These are phyloP conservation scores for Suhomyces anneliseae DNA, from an alignment of 1,139 yeast species.

Conservation along the genomic window DNA sequence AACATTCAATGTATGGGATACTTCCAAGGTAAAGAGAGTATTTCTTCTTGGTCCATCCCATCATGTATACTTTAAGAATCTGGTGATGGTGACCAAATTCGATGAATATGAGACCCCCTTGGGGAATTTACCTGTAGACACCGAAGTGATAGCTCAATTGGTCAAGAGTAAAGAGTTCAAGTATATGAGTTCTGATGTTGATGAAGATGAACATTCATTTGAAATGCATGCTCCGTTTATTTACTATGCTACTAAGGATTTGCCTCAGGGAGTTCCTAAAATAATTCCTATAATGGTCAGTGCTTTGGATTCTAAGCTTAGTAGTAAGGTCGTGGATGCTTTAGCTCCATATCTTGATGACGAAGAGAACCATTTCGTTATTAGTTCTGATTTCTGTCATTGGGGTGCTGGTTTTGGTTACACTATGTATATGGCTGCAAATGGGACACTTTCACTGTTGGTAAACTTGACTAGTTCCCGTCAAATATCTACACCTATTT, in stretches of 20 bases:
- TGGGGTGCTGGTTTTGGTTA: conserved; percentile 88
- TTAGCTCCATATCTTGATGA: conserved; percentile 58
- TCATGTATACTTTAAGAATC: conserved; percentile 72
- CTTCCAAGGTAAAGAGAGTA: conserved; percentile 55
- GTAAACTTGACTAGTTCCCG: neutral
- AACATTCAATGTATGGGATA: conserved; percentile 72
- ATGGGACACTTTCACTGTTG: neutral
- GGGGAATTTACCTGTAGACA: conserved; percentile 72
- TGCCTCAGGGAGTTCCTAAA: conserved; percentile 43
- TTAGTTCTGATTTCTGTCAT: conserved; percentile 93
- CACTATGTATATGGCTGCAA: conserved; percentile 49
- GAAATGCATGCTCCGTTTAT: conserved; percentile 93
- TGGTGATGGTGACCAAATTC: conserved; percentile 58
- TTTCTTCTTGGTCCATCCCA: conserved; percentile 93
- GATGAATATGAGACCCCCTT: conserved; percentile 74
- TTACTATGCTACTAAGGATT: conserved; percentile 43
- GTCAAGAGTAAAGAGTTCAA: conserved; percentile 39
- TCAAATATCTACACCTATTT: conserved; percentile 41
- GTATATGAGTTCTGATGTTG: conserved; percentile 59
- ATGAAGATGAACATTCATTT: conserved; percentile 87
- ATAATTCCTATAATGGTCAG: conserved; percentile 85
- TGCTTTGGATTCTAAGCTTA: conserved; percentile 49
- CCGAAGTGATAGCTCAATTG: conserved; percentile 38
- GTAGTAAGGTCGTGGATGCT: conserved; percentile 44
- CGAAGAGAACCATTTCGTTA: conserved; percentile 64